Base-by-base conservation (phyloP, 2,329 filamentous ascomycete genomes). In the Meredithiella fracta region DNA sequence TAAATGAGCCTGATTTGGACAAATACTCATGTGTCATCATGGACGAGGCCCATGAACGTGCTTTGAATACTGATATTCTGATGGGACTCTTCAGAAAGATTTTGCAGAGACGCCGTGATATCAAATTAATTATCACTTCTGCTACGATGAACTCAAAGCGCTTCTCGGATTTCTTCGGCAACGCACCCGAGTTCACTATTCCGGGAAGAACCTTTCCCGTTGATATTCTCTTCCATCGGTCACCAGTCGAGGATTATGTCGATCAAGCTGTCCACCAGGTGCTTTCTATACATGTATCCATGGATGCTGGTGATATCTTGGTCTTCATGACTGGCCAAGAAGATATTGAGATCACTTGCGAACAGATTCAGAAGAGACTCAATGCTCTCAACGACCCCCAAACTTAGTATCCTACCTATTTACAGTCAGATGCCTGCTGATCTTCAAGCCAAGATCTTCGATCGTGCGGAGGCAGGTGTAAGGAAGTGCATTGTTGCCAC, bases 401-500 rank as follows among this genome's bases (percentile, higher is more conserved):
- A 95, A 65, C 79, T 98, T 58, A 91, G 86, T 65, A 94, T 98
- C 55, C 70, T 98, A 26, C 94, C 94, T 0, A 97, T 98, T 56
- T 98, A 98, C 78, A 96, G 89, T 75, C 92, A 98, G 68, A 96
- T 98, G 92, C 94, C 92, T 1, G 92, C 92, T 34, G 94, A 98
- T 67, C 73, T 98, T 37, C 94, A 98, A 68, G 88, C 92, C 59
- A 97, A 94, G 69, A 98, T 98, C 61, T 98, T 98, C 63, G 91
- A 98, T 65, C 81, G 83, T 61, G 92, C 94, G 1, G 75, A 86
- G 1, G 85, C 90, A 0, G 92, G 92, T 1, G 90, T 95, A 3
- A 82, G 92, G 58, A 98, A 98, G 67, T 94, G 95, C 63, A 95
- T 98, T 61, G 91, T 98, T 42, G 92, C 94, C 1, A 98, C 92